Conservation (phyloP, 441 rosid species). For the Iberis amara region DNA sequence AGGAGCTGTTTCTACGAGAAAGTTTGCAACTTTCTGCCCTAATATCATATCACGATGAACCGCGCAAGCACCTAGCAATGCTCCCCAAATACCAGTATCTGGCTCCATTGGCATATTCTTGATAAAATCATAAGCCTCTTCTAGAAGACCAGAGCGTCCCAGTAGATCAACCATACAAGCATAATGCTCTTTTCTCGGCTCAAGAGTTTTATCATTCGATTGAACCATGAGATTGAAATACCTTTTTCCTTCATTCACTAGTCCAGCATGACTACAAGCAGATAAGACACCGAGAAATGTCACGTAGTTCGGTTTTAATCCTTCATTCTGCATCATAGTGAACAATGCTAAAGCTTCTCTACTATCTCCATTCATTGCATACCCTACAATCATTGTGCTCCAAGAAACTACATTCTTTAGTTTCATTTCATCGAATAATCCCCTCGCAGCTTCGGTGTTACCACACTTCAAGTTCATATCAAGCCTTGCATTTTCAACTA, state of each 20-base stretch:
- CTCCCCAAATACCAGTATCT: constrained; percentile 41
- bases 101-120: constrained; percentile 37
- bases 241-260: constrained; percentile 34
- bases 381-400: constrained; percentile 44
- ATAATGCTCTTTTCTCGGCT: constrained; percentile 40
- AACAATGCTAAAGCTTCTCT: constrained; percentile 37
- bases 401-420: constrained; percentile 42
- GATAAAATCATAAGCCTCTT: constrained; percentile 38
- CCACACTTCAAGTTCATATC: constrained; percentile 48
- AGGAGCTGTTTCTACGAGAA: constrained; percentile 35
- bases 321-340: constrained; percentile 31
- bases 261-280: constrained; percentile 43
- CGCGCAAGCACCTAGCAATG: constrained; percentile 39
- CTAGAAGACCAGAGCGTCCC: constrained; percentile 36
- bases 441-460: constrained; percentile 29
- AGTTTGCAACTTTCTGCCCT: constrained; percentile 39
- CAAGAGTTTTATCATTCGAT: constrained; percentile 31
- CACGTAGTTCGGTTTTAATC: constrained; percentile 36
- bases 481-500: constrained; percentile 41
- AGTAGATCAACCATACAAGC: constrained; percentile 43
- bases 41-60: constrained; percentile 31
- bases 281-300: constrained; percentile 38
- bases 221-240: constrained; percentile 30
- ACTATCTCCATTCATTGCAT: constrained; percentile 41
- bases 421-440: constrained; percentile 31